Evolutionary conservation across 2,329 filamentous ascomycete species (phyloP).

Genomic region (Ilyonectria robusta): DNA sequence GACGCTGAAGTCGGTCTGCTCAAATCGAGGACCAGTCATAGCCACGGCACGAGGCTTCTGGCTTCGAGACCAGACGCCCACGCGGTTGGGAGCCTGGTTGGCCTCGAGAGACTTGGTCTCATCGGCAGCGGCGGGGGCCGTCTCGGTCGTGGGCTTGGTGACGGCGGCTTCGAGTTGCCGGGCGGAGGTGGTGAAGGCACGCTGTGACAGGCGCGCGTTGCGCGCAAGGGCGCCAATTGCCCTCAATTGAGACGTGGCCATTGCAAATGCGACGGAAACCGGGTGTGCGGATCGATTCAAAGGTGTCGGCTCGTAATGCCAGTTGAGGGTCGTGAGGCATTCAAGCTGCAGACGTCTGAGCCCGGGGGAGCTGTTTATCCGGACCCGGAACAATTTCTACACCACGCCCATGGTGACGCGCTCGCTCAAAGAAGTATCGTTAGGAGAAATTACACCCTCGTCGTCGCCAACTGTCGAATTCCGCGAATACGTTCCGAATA

Average conservation of each 20-base stretch:
- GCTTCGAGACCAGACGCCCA: conserved; percentile 85
- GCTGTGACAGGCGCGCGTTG: conserved; percentile 59
- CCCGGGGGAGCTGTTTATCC: conserved; percentile 44
- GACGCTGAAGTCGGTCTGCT: conserved; percentile 93
- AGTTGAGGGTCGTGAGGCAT: conserved; percentile 43
- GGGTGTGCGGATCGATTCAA: conserved; percentile 47
- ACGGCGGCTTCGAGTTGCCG: conserved; percentile 62
- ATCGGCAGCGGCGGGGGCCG: conserved; percentile 60
- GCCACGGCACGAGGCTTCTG: conserved; percentile 86
- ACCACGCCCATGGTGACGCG: background rate
- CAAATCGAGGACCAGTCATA: conserved; percentile 95
- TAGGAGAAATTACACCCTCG: background rate
- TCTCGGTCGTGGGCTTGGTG: conserved; percentile 56
- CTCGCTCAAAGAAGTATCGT: background rate
- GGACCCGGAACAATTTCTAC: conserved; percentile 42
- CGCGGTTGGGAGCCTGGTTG: conserved; percentile 89
- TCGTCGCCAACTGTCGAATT: background rate
- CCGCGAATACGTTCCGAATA: background rate
- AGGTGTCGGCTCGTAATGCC: conserved; percentile 40
- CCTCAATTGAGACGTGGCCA: conserved; percentile 63
- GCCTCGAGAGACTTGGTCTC: conserved; percentile 62
- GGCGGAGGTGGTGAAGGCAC: conserved; percentile 64
- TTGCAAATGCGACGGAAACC: conserved; percentile 48
- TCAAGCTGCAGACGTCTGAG: conserved; percentile 36
- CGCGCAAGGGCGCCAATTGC: conserved; percentile 61